These are phyloP conservation scores for Malassezia brasiliensis DNA, from an alignment of 1,284 basidiomycete species.

Conservation along the genomic window DNA sequence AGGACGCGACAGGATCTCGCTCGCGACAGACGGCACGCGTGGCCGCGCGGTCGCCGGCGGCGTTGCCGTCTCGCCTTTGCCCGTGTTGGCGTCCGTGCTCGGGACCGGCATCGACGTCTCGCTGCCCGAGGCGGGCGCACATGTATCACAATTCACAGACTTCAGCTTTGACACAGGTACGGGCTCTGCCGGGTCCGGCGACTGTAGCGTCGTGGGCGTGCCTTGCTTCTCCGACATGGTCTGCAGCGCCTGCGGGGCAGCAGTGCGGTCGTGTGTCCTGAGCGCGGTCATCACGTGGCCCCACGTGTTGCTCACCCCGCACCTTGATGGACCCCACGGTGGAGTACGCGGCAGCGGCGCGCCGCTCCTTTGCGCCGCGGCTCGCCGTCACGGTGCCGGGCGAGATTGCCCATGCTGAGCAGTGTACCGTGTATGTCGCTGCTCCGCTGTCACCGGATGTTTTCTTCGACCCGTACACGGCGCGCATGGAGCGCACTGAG, in stretches of 20 bases:
- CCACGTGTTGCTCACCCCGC: background rate
- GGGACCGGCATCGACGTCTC: too few species aligned
- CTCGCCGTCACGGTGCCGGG: background rate
- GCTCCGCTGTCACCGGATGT: constrained; percentile 3
- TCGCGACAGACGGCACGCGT: background rate
- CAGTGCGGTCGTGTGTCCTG: background rate
- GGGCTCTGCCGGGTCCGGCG: background rate
- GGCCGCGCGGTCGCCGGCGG: background rate
- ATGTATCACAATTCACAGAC: too few species aligned
- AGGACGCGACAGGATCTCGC: constrained; percentile 2
- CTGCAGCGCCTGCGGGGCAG: background rate
- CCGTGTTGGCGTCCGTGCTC: too few species aligned
- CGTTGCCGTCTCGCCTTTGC: background rate
- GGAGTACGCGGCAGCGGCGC: background rate
- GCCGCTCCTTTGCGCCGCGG: constrained; percentile 5
- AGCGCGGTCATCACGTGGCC: background rate
- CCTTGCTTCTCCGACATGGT: too few species aligned
- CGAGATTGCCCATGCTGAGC: background rate
- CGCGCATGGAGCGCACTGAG: background rate
- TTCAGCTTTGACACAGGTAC: background rate
- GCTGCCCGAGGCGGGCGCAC: too few species aligned
- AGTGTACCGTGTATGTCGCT: background rate
- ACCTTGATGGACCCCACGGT: background rate
- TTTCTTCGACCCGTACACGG: constrained; percentile 13
- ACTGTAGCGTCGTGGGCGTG: background rate